Percentiles rank a stretch among this genome's conserved stretches.
Conservation (phyloP, 805 yeast species). For the Kodamaea hsintzibuensis region DNA sequence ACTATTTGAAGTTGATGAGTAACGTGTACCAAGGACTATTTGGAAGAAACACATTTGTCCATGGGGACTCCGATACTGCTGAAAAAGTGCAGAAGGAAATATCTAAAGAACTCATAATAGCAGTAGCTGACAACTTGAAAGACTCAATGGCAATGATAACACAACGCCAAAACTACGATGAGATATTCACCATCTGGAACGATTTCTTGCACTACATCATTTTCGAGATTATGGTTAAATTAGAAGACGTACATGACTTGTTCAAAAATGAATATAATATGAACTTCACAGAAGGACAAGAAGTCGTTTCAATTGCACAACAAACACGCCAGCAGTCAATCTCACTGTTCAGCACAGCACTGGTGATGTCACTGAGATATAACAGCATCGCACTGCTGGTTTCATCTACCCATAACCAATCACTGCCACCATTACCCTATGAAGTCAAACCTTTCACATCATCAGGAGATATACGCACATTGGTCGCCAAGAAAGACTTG, state of each 20-base stretch:
- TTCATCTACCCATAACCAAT: not conserved
- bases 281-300: not conserved
- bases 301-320: not conserved
- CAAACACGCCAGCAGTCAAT: not conserved
- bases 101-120: slow-evolving; percentile 14
- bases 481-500: not conserved
- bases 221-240: slow-evolving; percentile 11
- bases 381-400: slow-evolving; percentile 11
- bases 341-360: slow-evolving; percentile 6
- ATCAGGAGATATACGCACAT: not conserved
- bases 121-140: slow-evolving; percentile 19
- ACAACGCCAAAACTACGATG: slow-evolving; percentile 7
- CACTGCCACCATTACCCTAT: slow-evolving; percentile 1
- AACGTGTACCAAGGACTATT: slow-evolving; percentile 15
- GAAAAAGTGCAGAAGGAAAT: slow-evolving; percentile 14
- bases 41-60: slow-evolving; percentile 1
- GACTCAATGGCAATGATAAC: slow-evolving; percentile 10
- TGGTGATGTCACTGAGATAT: slow-evolving; percentile 9
- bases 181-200: slow-evolving; percentile 21
- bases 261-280: not conserved
- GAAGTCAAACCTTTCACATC: not conserved
- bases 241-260: not conserved
- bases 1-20: slow-evolving; percentile 21
- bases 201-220: slow-evolving; percentile 21
- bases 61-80: slow-evolving; percentile 5